Evolutionary conservation across 352 stramenopile species (phyloP).

Genomic region (Hyaloperonospora arabidopsidis): DNA sequence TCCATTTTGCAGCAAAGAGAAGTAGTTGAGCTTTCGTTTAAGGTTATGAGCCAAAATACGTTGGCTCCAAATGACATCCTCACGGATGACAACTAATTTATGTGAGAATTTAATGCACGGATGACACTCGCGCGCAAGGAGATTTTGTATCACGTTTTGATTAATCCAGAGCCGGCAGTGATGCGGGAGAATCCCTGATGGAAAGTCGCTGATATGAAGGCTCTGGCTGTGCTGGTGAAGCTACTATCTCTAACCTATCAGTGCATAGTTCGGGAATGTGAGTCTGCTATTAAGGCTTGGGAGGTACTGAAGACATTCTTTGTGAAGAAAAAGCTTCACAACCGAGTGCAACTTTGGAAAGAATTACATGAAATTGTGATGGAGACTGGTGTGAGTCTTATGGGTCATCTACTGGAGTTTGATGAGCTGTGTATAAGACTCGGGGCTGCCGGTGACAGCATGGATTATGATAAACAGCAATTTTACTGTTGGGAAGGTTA

Average conservation of each 20-base stretch:
- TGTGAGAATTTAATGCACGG: background rate
- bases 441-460: background rate
- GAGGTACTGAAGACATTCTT: conserved; percentile 14
- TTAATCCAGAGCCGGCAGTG: background rate
- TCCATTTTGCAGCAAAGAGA: no score
- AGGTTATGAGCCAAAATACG: no score
- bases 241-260: background rate
- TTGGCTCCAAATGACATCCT: background rate
- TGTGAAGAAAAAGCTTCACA: conserved; percentile 15
- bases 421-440: background rate
- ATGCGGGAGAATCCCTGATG: background rate
- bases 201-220: background rate
- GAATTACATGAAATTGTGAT: conserved; percentile 36
- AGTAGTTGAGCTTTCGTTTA: no score
- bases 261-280: background rate
- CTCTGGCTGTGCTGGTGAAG: background rate
- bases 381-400: background rate
- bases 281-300: conserved; percentile 6
- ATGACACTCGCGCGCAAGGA: background rate
- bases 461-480: background rate
- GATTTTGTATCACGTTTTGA: background rate
- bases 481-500: background rate
- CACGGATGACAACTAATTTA: background rate
- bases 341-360: conserved; percentile 21
- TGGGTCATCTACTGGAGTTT: background rate